Base-by-base conservation (phyloP, 106 monocot species). In the Dendrobium huoshanense region DNA sequence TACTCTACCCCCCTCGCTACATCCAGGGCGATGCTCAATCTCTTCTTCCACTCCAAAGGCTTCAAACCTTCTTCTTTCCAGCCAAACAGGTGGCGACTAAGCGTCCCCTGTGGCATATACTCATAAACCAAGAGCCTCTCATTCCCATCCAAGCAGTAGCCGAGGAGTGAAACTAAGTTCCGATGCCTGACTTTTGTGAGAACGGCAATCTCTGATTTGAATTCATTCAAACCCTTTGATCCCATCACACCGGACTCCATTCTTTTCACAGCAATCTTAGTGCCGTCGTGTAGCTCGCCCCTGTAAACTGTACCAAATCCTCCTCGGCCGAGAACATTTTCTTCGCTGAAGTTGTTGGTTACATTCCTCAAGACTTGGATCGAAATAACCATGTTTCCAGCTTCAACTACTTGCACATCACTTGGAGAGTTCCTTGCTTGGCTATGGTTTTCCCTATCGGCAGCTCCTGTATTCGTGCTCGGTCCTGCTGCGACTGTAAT, bases 291-390 rank as follows among this genome's bases (percentile, higher is more conserved):
- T 10, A 85, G 77, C 73, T 82, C 85, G 4, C 88, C 88, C 72
- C 83, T 88, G 75, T 88, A 88, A 16, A 88, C 88, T 0, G 83
- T 83, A 3, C 88, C 88, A 78, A 88, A 88, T 24, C 88, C 88
- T 67, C 88, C 88, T 64, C 79, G 42, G 41, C 88, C 88, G 18
- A 88, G 40, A 10, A 88, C 47, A 22, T 88, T 85, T 29, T 80
- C 85, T 78, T 88, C 85, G 20, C 85, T 79, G 48, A 88, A 88
- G 40, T 85, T 83, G 17, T 83, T 81, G 24, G 88, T 84, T n/a
- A 82, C 84, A 41, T 83, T 85, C 61, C 78, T 45, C 7, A 88
- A 73, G 4, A 85, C 88, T 65, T 88, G 88, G 47, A 88, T 88
- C 11, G 88, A 85, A 11, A 88, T 88, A 42, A 80, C 79, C 84